phyloP scores from a whole-genome alignment of 2,329 filamentous ascomycete genomes.

The Verticillium nubilum region DNA sequence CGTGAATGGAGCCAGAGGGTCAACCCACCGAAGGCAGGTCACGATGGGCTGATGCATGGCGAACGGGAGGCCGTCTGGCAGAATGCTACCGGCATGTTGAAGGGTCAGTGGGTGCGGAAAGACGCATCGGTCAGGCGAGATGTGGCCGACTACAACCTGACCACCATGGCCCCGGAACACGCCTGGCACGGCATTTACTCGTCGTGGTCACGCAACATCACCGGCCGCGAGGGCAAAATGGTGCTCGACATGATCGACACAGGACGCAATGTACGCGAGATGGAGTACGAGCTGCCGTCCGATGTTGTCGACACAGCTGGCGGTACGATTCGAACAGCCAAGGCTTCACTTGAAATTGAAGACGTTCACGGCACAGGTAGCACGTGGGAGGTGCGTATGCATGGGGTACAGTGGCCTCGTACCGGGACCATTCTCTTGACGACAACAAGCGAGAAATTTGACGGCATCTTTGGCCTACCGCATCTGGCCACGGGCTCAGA shows the following conservation, averaged over 20 bases:
- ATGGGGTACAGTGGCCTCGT: slow-evolving; percentile 82
- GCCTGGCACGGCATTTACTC: slow-evolving; percentile 55
- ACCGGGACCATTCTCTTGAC: slow-evolving; percentile 75
- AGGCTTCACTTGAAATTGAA: slow-evolving; percentile 65
- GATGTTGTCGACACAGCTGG: slow-evolving; percentile 31
- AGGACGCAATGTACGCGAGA: slow-evolving; percentile 38
- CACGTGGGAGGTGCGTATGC: slow-evolving; percentile 73
- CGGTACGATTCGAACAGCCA: slow-evolving; percentile 61
- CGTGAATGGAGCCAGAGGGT: slow-evolving; percentile 54
- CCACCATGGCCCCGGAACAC: slow-evolving; percentile 56
- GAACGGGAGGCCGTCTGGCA: slow-evolving; percentile 55
- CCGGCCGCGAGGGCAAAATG: slow-evolving; percentile 64
- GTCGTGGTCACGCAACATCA: slow-evolving; percentile 76
- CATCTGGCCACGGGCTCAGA: slow-evolving; percentile 63
- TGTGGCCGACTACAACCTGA: slow-evolving; percentile 55
- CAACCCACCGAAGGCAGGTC: slow-evolving; percentile 31
- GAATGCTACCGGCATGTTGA: slow-evolving; percentile 72
- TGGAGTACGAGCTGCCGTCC: slow-evolving; percentile 35
- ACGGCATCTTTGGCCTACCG: slow-evolving; percentile 84
- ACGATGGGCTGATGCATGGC: slow-evolving; percentile 34
- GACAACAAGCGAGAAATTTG: slow-evolving; percentile 89
- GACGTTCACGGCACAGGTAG: slow-evolving; percentile 65
- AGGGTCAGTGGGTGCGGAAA: slow-evolving; percentile 68
- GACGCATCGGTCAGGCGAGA: slow-evolving; percentile 39
- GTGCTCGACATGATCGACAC: slow-evolving; percentile 54